A percentile compares a stretch with the other conserved stretches of the same genome.
Evolutionary conservation across 441 rosid species (phyloP).

Genomic region (Manihot esculenta): DNA sequence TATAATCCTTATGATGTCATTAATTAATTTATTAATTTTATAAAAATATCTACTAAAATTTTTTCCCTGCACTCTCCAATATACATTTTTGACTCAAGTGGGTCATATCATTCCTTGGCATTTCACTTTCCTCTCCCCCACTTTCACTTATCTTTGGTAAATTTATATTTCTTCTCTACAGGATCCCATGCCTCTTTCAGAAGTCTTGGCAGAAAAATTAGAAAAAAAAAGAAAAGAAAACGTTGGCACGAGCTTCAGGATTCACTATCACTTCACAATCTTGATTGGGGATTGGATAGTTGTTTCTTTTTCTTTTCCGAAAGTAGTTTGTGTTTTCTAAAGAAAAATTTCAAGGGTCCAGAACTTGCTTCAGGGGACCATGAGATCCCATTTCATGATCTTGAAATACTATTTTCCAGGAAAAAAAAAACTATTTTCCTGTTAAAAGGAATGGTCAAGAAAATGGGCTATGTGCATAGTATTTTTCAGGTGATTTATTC

Average conservation of each 20-base stretch:
- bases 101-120: background rate
- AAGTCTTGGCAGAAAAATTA: background rate
- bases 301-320: background rate
- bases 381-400: background rate
- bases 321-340: background rate
- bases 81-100: constrained; percentile 16
- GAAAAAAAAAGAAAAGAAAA: background rate
- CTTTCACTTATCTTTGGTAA: background rate
- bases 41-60: no score
- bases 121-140: background rate
- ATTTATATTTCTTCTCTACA: background rate
- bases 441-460: no score
- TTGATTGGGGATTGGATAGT: background rate
- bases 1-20: no score
- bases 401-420: no score
- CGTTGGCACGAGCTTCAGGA: constrained; percentile 5
- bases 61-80: background rate
- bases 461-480: background rate
- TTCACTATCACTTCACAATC: constrained; percentile 10
- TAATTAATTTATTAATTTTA: no score
- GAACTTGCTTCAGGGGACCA: background rate
- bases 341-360: background rate
- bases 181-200: background rate
- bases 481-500: background rate
- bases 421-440: no score